Percentiles rank a stretch among this genome's conserved stretches.
These are phyloP conservation scores for Tetrapisispora iriomotensis DNA, from an alignment of 805 yeast genomes.

Conservation along the genomic window DNA sequence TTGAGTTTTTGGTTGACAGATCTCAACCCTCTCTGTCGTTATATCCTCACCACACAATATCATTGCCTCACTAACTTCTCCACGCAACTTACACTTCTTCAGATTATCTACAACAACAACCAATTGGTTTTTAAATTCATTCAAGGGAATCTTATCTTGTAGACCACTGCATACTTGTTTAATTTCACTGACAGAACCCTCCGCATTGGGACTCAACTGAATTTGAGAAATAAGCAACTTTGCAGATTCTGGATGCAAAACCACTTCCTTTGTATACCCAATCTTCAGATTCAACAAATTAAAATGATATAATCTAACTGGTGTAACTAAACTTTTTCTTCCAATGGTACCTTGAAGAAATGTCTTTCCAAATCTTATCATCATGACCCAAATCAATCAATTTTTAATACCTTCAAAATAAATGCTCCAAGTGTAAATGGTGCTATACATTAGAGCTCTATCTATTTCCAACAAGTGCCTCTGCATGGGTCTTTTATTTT, in stretches of 20 bases:
- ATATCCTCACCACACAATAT: constrained; percentile 44
- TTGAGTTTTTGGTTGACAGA: constrained; percentile 9
- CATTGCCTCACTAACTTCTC: constrained; percentile 56
- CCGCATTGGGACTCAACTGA: constrained; percentile 14
- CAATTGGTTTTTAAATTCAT: constrained; percentile 30
- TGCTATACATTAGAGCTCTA: no score
- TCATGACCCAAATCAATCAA: no score
- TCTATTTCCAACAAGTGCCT: no score
- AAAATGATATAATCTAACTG: constrained; percentile 7
- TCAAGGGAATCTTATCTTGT: constrained; percentile 35
- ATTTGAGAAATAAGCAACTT: constrained; percentile 48
- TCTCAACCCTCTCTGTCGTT: constrained; percentile 4
- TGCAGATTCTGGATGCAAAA: constrained; percentile 48
- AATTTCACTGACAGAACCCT: not conserved
- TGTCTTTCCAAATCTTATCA: not conserved
- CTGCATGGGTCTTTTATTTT: no score
- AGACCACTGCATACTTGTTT: constrained; percentile 50
- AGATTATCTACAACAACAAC: constrained; percentile 50
- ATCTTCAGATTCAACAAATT: constrained; percentile 31
- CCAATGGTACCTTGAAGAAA: not conserved
- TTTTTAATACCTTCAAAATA: not conserved
- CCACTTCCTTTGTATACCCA: constrained; percentile 40
- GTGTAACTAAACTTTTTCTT: not conserved
- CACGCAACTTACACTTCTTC: constrained; percentile 55
- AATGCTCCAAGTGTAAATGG: no score